Conservation (phyloP, 345 rosid species). For the Barbarea vulgaris region DNA sequence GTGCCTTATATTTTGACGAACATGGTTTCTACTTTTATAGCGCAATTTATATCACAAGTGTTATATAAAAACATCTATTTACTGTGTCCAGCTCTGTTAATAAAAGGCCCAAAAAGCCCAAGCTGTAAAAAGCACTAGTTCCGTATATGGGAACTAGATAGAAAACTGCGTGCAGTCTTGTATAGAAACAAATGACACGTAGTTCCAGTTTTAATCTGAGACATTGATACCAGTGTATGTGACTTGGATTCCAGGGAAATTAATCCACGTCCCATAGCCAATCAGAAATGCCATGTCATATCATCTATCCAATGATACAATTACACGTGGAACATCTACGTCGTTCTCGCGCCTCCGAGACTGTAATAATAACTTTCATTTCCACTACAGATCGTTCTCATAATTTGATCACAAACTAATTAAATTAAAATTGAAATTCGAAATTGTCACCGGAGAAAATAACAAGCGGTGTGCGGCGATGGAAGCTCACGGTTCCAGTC, state of each 20-base stretch:
- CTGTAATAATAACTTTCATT: conserved; percentile 15
- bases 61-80: background rate
- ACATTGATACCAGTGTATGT: conserved; percentile 9
- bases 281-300: conserved; percentile 36
- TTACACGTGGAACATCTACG: conserved; percentile 54
- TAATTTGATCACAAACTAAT: conserved; percentile 22
- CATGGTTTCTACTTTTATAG: background rate
- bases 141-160: background rate
- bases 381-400: conserved; percentile 25
- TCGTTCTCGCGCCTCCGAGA: conserved; percentile 48
- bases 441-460: conserved; percentile 25
- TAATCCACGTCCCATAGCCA: conserved; percentile 45
- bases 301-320: conserved; percentile 32
- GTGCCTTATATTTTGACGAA: background rate
- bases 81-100: background rate
- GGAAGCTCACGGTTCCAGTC: conserved; percentile 75
- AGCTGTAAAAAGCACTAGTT: background rate
- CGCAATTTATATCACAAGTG: background rate
- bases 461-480: conserved; percentile 23
- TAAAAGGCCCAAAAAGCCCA: conserved; percentile 5
- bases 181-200: background rate
- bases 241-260: conserved; percentile 20
- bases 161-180: background rate
- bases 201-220: background rate
- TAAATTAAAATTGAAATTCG: background rate